Evolutionary conservation across 2,329 filamentous ascomycete species (phyloP).

Genomic region (Penicillium polonicum): DNA sequence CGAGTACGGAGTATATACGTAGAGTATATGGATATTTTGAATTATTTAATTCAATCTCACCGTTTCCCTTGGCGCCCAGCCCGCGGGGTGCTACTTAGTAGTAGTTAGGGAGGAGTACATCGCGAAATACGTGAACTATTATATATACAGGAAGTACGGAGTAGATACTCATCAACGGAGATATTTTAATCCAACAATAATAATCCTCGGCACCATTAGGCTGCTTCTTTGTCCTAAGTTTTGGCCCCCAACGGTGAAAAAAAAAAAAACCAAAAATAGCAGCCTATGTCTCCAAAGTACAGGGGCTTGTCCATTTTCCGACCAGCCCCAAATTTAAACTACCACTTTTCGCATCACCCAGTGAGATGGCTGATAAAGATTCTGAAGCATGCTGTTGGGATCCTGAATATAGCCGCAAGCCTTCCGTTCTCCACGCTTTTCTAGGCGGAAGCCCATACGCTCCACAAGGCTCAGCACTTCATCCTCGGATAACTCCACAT

Average conservation of each 20-base stretch:
- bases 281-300: background rate
- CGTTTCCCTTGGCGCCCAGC: conserved; percentile 6
- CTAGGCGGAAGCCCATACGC: conserved; percentile 73
- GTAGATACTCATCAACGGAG: no score
- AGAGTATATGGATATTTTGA: no score
- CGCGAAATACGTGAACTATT: background rate
- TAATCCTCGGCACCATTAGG: background rate
- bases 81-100: background rate
- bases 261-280: background rate
- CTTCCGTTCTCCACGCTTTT: conserved; percentile 59
- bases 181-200: background rate
- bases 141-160: background rate
- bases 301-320: background rate
- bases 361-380: conserved; percentile 72
- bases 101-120: background rate
- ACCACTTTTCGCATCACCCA: conserved; percentile 77
- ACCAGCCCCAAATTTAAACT: background rate
- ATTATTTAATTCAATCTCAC: background rate
- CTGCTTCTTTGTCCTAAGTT: background rate
- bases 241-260: conserved; percentile 3
- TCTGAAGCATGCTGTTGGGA: conserved; percentile 78
- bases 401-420: conserved; percentile 80
- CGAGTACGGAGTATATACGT: background rate
- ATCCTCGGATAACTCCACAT: conserved; percentile 84
- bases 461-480: conserved; percentile 77